Conservation (phyloP, 345 rosid genomes). For the Hibiscus mutabilis region DNA sequence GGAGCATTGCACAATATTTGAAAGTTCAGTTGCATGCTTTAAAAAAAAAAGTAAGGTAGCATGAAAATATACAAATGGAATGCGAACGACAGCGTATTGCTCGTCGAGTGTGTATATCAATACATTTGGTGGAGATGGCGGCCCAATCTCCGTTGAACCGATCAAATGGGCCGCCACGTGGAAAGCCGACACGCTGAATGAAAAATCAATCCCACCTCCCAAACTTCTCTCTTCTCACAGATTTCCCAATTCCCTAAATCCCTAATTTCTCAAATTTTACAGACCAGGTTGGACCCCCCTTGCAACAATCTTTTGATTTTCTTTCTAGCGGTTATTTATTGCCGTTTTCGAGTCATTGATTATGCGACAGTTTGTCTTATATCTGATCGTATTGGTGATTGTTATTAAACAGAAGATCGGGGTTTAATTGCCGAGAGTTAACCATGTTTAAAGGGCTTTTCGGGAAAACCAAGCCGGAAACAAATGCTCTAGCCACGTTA, state of each 20-base stretch:
- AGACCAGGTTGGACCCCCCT: background rate
- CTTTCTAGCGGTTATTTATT: background rate
- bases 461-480: conserved; percentile 81
- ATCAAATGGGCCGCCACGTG: background rate
- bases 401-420: conserved; percentile 27
- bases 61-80: no score
- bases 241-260: background rate
- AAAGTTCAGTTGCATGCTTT: no score
- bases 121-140: background rate
- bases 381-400: conserved; percentile 1
- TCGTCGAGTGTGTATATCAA: no score
- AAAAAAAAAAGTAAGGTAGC: no score
- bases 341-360: conserved; percentile 6
- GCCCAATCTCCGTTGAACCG: background rate
- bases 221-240: no score
- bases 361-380: background rate
- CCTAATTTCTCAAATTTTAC: background rate
- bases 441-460: conserved; percentile 77
- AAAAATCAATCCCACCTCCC: no score
- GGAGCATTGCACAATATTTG: no score
- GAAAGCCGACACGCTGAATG: background rate
- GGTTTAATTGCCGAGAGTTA: conserved; percentile 19
- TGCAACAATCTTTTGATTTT: background rate
- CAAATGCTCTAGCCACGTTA: conserved; percentile 62
- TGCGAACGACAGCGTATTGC: no score